A percentile compares a stretch with the other conserved stretches of the same genome.
Evolutionary conservation across 2,329 filamentous ascomycete genomes (phyloP).

Genomic region (Hymenoscyphus fructigenus): DNA sequence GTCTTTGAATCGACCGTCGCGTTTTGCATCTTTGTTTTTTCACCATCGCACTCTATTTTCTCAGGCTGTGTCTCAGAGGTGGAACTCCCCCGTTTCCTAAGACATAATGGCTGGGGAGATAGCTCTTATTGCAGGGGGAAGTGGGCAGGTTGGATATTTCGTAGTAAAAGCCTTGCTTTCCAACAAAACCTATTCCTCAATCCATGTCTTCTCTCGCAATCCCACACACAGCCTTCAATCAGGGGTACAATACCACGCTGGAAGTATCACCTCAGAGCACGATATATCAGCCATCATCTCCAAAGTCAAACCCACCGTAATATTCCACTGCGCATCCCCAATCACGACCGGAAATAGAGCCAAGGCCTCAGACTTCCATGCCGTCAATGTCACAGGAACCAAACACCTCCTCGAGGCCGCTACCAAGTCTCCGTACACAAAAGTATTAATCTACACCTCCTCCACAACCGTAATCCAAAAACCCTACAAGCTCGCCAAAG

Average conservation of each 20-base stretch:
- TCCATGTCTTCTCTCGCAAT: slow-evolving; percentile 12
- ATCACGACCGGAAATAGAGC: neutral
- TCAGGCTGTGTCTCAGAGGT: too few species aligned
- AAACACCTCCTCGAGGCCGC: neutral
- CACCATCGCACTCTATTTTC: too few species aligned
- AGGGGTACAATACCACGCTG: slow-evolving; percentile 7
- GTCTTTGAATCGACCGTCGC: too few species aligned
- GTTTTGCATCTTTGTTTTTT: too few species aligned
- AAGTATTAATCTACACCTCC: slow-evolving; percentile 3
- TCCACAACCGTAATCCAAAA: neutral
- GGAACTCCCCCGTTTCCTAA: too few species aligned
- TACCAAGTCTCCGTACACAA: neutral
- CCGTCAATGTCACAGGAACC: slow-evolving; percentile 4
- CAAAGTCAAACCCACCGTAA: slow-evolving; percentile 5
- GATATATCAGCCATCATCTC: neutral
- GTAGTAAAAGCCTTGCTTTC: slow-evolving; percentile 9
- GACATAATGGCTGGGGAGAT: neutral
- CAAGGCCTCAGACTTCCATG: neutral
- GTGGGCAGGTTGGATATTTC: slow-evolving; percentile 38
- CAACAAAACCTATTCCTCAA: neutral
- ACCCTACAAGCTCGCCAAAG: slow-evolving; percentile 5
- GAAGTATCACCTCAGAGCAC: neutral
- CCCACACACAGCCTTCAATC: slow-evolving; percentile 5
- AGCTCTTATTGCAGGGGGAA: slow-evolving; percentile 31
- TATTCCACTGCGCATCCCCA: slow-evolving; percentile 10